A percentile compares a stretch with the other conserved stretches of the same genome.
Conservation (phyloP, 2,329 filamentous ascomycete genomes). For the Colletotrichum paranaense region DNA sequence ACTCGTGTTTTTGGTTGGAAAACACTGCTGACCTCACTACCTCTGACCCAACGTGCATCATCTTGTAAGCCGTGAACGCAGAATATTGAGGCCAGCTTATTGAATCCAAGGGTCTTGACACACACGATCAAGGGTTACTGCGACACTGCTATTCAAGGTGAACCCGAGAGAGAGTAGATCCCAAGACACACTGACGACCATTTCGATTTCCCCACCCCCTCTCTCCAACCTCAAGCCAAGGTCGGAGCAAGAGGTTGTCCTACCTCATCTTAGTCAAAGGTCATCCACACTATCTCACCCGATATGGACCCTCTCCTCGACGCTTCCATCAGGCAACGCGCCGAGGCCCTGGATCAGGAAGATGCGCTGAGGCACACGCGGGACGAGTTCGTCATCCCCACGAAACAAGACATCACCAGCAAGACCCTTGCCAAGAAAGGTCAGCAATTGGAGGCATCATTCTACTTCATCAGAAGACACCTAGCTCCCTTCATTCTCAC, state of each 20-base stretch:
- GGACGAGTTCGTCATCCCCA: slow-evolving; percentile 79
- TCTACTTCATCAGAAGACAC: background rate
- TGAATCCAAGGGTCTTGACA: background rate
- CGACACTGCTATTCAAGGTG: background rate
- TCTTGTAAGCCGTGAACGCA: background rate
- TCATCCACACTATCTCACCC: background rate
- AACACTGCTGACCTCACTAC: background rate
- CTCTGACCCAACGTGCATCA: background rate
- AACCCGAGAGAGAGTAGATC: background rate
- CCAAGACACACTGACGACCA: background rate
- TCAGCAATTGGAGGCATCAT: slow-evolving; percentile 14
- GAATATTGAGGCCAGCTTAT: background rate
- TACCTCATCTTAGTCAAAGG: background rate
- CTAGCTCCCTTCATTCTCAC: background rate
- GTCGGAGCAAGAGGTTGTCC: background rate
- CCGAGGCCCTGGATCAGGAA: slow-evolving; percentile 58
- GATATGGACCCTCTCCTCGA: slow-evolving; percentile 10
- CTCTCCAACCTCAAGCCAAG: slow-evolving; percentile 10
- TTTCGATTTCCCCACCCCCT: background rate
- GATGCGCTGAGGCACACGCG: slow-evolving; percentile 68
- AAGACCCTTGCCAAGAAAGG: slow-evolving; percentile 41
- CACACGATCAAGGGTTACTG: background rate
- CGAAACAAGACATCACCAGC: slow-evolving; percentile 43
- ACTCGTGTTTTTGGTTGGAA: background rate
- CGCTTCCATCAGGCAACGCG: slow-evolving; percentile 12